Evolutionary conservation across 2,329 filamentous ascomycete species (phyloP).

Genomic region (Arachnomyces sp.): DNA sequence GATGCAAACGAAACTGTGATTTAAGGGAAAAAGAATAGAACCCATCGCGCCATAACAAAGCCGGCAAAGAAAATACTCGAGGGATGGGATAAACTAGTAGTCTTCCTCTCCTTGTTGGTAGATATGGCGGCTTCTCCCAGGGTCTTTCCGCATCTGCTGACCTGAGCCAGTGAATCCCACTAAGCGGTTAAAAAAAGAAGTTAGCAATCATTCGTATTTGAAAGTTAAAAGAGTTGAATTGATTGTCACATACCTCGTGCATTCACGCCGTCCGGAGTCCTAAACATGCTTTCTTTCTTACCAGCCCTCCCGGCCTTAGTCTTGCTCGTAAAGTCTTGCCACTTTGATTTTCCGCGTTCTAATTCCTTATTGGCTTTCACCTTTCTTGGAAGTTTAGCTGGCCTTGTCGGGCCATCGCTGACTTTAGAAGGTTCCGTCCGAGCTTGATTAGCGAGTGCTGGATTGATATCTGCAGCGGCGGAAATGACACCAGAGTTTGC

Average conservation of each 20-base stretch:
- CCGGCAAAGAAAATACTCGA: no score
- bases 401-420: conserved; percentile 50
- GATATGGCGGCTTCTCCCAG: conserved; percentile 71
- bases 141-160: conserved; percentile 91
- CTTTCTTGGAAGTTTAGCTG: conserved; percentile 63
- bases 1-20: no score
- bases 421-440: conserved; percentile 57
- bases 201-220: conserved; percentile 8
- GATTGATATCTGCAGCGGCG: conserved; percentile 59
- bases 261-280: conserved; percentile 77
- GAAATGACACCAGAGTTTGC: conserved; percentile 53
- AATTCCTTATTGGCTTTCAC: conserved; percentile 88
- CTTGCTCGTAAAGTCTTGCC: conserved; percentile 86
- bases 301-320: conserved; percentile 55
- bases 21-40: no score
- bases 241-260: conserved; percentile 78
- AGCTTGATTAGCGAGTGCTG: conserved; percentile 56
- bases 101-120: conserved; percentile 72
- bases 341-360: conserved; percentile 84
- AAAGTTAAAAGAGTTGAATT: no score
- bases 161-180: conserved; percentile 96
- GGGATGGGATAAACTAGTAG: conserved; percentile 27
- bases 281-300: conserved; percentile 96
- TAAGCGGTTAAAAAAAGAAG: conserved; percentile 40
- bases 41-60: no score